Conservation (phyloP, 495 filamentous ascomycete species). For the Tirmania nivea region DNA sequence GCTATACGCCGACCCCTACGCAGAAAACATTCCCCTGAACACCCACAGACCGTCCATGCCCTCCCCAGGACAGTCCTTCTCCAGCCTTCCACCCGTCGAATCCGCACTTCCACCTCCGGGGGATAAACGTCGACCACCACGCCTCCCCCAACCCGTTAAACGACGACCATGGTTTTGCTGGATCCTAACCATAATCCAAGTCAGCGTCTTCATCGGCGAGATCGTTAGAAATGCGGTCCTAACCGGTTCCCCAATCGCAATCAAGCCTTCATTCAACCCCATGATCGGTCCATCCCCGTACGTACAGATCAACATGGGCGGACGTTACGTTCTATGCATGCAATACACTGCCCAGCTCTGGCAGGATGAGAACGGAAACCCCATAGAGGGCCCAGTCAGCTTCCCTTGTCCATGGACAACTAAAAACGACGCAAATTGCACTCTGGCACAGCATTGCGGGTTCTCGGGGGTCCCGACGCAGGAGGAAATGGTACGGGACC, state of each 20-base stretch:
- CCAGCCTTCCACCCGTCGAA: slow-evolving; percentile 22
- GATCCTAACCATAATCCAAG: slow-evolving; percentile 50
- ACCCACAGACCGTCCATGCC: slow-evolving; percentile 5
- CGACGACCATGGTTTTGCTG: slow-evolving; percentile 58
- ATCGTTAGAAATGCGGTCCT: slow-evolving; percentile 48
- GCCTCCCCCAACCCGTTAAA: slow-evolving; percentile 22
- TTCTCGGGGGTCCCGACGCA: slow-evolving; percentile 33
- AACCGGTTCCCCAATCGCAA: slow-evolving; percentile 63
- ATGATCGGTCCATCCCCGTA: slow-evolving; percentile 90
- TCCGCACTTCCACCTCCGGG: slow-evolving; percentile 28
- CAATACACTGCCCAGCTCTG: slow-evolving; percentile 51
- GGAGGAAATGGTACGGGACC: slow-evolving; percentile 14
- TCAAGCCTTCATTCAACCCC: slow-evolving; percentile 68
- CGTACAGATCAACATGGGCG: slow-evolving; percentile 89
- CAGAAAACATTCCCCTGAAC: slow-evolving; percentile 32
- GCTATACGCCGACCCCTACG: slow-evolving; percentile 26
- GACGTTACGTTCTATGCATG: slow-evolving; percentile 87
- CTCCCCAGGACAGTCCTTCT: background rate
- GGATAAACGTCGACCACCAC: slow-evolving; percentile 11
- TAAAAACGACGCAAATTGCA: slow-evolving; percentile 29
- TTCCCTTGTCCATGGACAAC: slow-evolving; percentile 68
- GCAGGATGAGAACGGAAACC: slow-evolving; percentile 17
- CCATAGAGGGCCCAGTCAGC: slow-evolving; percentile 17
- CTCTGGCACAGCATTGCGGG: slow-evolving; percentile 59
- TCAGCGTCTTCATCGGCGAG: slow-evolving; percentile 78